These are phyloP conservation scores for Singerocomus rubriflavus DNA, from an alignment of 1,284 basidiomycete genomes.

Conservation along the genomic window DNA sequence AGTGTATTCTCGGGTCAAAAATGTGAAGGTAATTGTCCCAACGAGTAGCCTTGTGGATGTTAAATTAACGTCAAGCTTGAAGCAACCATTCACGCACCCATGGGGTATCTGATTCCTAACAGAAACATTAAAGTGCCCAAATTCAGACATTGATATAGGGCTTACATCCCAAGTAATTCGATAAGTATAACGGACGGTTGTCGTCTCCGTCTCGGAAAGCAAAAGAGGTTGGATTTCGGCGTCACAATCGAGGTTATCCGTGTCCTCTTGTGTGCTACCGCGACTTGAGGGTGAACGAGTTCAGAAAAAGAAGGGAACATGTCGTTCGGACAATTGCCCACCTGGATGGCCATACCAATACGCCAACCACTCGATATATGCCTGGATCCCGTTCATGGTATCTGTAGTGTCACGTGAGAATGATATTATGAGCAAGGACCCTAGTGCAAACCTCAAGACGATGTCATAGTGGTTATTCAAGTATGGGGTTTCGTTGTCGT, in stretches of 20 bases:
- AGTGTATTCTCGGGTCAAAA: constrained; percentile 79
- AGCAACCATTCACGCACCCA: constrained; percentile 51
- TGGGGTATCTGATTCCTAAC: constrained; percentile 76
- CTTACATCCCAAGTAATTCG: constrained; percentile 82
- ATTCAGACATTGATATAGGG: constrained; percentile 4
- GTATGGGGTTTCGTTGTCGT: constrained; percentile 59
- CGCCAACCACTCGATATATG: constrained; percentile 83
- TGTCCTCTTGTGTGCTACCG: constrained; percentile 52
- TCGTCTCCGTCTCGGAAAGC: constrained; percentile 61
- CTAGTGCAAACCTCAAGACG: constrained; percentile 56
- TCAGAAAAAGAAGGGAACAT: constrained; percentile 3
- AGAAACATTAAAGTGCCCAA: constrained; percentile 7
- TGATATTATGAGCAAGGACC: neutral
- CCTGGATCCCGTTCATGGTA: constrained; percentile 76
- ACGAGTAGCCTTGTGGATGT: constrained; percentile 67
- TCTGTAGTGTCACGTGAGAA: constrained; percentile 39
- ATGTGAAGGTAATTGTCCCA: constrained; percentile 95
- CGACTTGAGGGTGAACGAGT: constrained; percentile 40
- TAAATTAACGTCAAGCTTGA: constrained; percentile 6
- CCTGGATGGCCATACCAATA: constrained; percentile 89
- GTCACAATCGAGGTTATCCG: constrained; percentile 41
- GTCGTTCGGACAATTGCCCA: constrained; percentile 27
- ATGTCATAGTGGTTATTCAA: constrained; percentile 93
- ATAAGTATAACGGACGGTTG: constrained; percentile 87
- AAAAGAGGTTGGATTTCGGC: constrained; percentile 44